Evolutionary conservation across 2,329 filamentous ascomycete genomes (phyloP), one percentile per base, ranked within the genome.

Genomic region (Pseudogymnoascus sp.): DNA sequence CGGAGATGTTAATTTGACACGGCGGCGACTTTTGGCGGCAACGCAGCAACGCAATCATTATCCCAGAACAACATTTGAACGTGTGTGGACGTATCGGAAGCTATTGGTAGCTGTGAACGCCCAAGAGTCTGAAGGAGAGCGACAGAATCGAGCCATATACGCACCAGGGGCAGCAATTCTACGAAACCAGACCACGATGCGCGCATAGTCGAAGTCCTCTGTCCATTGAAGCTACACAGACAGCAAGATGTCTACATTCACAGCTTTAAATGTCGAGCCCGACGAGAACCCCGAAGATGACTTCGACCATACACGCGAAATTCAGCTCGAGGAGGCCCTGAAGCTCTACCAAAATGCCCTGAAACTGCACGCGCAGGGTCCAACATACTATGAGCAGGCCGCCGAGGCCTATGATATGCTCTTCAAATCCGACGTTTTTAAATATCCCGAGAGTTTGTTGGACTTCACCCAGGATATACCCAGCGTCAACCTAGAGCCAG

Each of bases 301-400:
- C 76, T 81, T 96, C 72, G 95, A 99, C 74, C 92, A 95, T 71
- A 96, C 93, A 35, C 95, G 93, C 74, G 93, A 98, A 75, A 87
- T 99, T 61, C 93, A 96, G 72, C 84, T 85, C 67, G 95, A 99
- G 72, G 95, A 99, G 78, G 93, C 95, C 59, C 80, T 99, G 66
- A 98, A 97, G 77, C 84, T 93, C 37, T 99, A 97, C 74, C 93
- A 98, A 72, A 88, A 83, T 69, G 95, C 95, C 56, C 79, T 99
- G 64, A 96, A 93, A 75, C 86, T 93, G 68, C 95, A 99, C 73
- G 89, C 93, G 1, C 91, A 96, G 76, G 93, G 95, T 1, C 86
- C 90, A 0, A 78, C 79, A 16, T 90, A 86, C 62, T 95, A 91
- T 73, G 77, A 85, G 59, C 87, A 91, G 71, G 93, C 96, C 19